Evolutionary conservation across 2,329 filamentous ascomycete genomes (phyloP).

Genomic region (Clonostachys byssicola): DNA sequence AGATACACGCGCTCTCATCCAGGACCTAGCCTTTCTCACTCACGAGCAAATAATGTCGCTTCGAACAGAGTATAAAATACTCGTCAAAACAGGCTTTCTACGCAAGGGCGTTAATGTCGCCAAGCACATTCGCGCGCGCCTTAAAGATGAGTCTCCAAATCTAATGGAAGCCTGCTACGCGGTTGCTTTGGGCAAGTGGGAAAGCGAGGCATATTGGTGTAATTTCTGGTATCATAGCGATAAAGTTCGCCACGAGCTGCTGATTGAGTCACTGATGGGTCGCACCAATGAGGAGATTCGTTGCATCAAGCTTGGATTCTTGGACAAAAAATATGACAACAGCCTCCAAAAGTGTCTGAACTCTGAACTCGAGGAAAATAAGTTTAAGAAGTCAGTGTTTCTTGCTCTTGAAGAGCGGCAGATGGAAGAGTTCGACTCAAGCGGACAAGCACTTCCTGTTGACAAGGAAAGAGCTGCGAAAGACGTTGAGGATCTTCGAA

Average conservation of each 20-base stretch:
- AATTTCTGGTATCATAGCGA: constrained; percentile 96
- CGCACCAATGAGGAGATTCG: constrained; percentile 83
- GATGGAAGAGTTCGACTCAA: constrained; percentile 74
- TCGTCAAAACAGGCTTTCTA: constrained; percentile 72
- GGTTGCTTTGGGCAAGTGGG: constrained; percentile 84
- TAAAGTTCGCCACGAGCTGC: constrained; percentile 76
- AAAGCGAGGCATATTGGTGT: constrained; percentile 94
- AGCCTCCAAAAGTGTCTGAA: constrained; percentile 81
- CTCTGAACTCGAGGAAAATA: constrained; percentile 89
- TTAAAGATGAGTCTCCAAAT: constrained; percentile 69
- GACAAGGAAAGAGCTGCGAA: constrained; percentile 59
- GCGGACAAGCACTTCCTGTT: constrained; percentile 52
- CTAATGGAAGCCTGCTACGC: constrained; percentile 92
- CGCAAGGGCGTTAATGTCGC: constrained; percentile 79
- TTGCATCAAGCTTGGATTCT: constrained; percentile 82
- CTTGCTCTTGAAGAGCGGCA: constrained; percentile 76
- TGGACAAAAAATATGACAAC: constrained; percentile 87
- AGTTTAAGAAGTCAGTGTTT: constrained; percentile 87
- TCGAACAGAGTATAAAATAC: constrained; percentile 83
- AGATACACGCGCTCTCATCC: constrained; percentile 69
- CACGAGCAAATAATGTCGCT: constrained; percentile 86
- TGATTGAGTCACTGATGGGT: constrained; percentile 92
- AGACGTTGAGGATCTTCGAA: constrained; percentile 70
- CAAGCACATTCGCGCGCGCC: constrained; percentile 74
- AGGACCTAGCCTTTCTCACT: constrained; percentile 78